These are phyloP conservation scores for Flaveria bidentis DNA, from an alignment of 129 eudicot species.

Conservation along the genomic window DNA sequence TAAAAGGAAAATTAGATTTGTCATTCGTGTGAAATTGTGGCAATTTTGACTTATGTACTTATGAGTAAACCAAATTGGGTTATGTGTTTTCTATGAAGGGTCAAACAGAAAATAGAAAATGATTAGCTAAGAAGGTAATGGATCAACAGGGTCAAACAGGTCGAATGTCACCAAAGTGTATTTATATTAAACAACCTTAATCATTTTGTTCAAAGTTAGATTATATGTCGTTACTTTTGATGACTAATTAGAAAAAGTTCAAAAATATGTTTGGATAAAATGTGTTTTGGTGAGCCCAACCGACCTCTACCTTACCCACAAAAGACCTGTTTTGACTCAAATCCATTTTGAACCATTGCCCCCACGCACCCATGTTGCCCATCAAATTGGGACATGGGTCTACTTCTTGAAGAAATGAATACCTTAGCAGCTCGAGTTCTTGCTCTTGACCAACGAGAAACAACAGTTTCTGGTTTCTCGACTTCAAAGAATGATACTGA, in stretches of 20 bases:
- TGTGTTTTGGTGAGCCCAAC: background rate
- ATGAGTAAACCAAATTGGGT: background rate
- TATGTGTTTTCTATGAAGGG: background rate
- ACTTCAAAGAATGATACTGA: constrained; percentile 74
- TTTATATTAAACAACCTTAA: background rate
- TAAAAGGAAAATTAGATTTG: background rate
- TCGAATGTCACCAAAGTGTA: constrained; percentile 6
- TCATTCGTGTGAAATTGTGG: background rate
- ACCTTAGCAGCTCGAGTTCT: constrained; percentile 89
- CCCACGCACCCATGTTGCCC: background rate
- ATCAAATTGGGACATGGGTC: background rate
- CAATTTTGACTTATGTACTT: background rate
- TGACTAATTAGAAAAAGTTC: background rate
- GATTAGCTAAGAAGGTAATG: too few species aligned
- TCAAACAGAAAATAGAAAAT: background rate
- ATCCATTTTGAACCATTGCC: background rate
- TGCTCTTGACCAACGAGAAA: constrained; percentile 87
- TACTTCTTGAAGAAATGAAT: constrained; percentile 1
- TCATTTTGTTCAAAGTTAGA: background rate
- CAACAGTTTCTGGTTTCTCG: constrained; percentile 75
- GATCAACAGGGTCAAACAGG: background rate
- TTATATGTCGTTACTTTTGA: background rate
- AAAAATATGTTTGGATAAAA: background rate
- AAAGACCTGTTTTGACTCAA: background rate
- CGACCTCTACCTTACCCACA: background rate